A percentile compares a stretch with the other conserved stretches of the same genome.
phyloP scores from a whole-genome alignment of 257 asterid species.

The Perilla frutescens region DNA sequence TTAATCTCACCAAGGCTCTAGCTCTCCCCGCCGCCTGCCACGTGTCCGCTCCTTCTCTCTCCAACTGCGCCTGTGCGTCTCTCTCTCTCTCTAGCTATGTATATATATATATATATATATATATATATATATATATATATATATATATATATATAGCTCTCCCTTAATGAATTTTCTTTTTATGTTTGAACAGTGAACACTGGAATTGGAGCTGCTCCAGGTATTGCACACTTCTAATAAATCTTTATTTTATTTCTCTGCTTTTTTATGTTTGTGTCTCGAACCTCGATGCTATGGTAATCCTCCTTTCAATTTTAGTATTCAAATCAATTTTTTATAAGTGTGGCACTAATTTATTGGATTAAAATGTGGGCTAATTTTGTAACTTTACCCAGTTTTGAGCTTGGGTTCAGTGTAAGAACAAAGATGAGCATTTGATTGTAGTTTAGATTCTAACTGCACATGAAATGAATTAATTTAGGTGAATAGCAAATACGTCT shows the following conservation, averaged over 20 bases:
- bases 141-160: no score
- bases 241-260: neutral
- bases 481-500: no score
- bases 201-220: conserved; percentile 64
- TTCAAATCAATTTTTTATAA: neutral
- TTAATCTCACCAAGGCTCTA: conserved; percentile 76
- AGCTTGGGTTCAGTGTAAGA: neutral
- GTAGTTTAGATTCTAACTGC: neutral
- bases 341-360: conserved; percentile 4
- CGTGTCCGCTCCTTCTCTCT: conserved; percentile 73
- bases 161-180: neutral
- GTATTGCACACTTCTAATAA: conserved; percentile 34
- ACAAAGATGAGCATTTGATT: neutral
- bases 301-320: neutral
- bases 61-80: conserved; percentile 74
- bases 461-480: neutral
- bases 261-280: no score
- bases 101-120: no score
- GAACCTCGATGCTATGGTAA: neutral
- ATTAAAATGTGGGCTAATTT: neutral
- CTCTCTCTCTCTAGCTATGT: neutral
- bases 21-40: conserved; percentile 86
- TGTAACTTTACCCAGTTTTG: neutral
- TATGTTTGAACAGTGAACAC: conserved; percentile 51
- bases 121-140: no score